Base-by-base conservation (phyloP, 768 basidiomycete genomes). In the Boletus fagicola region DNA sequence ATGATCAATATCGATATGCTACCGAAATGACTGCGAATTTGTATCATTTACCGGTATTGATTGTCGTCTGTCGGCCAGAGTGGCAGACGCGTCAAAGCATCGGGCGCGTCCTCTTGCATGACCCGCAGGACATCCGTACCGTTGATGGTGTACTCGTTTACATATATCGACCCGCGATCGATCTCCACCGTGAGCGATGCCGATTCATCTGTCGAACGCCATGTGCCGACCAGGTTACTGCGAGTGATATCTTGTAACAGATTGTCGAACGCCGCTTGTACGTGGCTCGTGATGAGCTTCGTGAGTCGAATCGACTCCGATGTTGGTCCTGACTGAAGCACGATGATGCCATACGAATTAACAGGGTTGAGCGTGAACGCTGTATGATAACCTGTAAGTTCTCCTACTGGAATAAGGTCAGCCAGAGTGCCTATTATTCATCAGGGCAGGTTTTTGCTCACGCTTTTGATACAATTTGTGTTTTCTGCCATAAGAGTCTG, bases 341-440 rank as follows among this genome's bases (percentile, higher is more conserved):
- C 70, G 28, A 79, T 70, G 39, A 79, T 69, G 0, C 78, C 78
- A 30, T 77, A 76, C 2, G 75, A 75, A 51, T 70, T 72, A 36
- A 74, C 73, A 16, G 76, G 75, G 56, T 77, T 68, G 49, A 79
- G 49, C 8, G 67, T 72, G 54, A 79, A 77, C 57, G 72, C 72
- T 0, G 73, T 72, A 56, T 78, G 76, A 47, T 75, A 74, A 5
- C 76, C 77, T 1, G 68, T 64, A 13, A 78, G 61, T 51, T 75
- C 75, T 18, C 78, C 77, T 26, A 69, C 78, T 78, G 44, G 6
- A 10, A 40, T n/a, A 7, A 16, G 42, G 54, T 62, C 58, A 59
- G 20, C 48, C n/a, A 13, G 26, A 3, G n/a, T 5, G 16, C 16
- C 7, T 3, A 6, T 35, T 36, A 10, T 39, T 40, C n/a, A 2